Percentiles rank a stretch among this genome's conserved stretches.
Conservation (phyloP, 768 basidiomycete genomes). For the Auriscalpium vulgare region DNA sequence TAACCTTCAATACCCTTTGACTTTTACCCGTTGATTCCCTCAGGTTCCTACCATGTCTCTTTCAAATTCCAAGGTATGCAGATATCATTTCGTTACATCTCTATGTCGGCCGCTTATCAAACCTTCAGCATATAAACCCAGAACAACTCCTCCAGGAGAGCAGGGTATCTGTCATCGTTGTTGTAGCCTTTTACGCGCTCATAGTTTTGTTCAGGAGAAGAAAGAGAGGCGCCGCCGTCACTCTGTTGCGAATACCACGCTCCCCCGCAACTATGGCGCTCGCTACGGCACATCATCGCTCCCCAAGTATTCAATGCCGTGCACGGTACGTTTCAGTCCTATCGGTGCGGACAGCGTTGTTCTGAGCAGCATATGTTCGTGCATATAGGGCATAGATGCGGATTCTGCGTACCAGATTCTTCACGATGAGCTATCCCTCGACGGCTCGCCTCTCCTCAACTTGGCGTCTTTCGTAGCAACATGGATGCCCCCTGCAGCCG, state of each 20-base stretch:
- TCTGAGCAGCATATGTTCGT: neutral
- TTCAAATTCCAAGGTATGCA: slow-evolving; percentile 9
- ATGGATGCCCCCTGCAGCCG: slow-evolving; percentile 46
- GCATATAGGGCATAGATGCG: slow-evolving; percentile 41
- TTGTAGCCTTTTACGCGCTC: neutral
- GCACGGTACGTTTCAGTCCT: slow-evolving; percentile 30
- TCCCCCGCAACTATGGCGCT: slow-evolving; percentile 43
- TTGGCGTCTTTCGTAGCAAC: slow-evolving; percentile 66
- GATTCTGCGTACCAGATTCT: slow-evolving; percentile 48
- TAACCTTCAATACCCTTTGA: neutral
- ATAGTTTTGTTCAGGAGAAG: slow-evolving; percentile 33
- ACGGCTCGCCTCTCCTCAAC: slow-evolving; percentile 50
- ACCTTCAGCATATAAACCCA: slow-evolving; percentile 7
- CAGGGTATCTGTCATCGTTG: neutral
- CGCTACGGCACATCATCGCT: slow-evolving; percentile 58
- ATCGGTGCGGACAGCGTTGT: neutral
- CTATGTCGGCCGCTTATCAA: neutral
- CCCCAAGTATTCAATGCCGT: slow-evolving; percentile 60
- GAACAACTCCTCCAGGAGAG: slow-evolving; percentile 9
- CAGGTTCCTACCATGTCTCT: slow-evolving; percentile 10
- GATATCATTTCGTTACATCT: neutral
- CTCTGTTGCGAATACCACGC: slow-evolving; percentile 23
- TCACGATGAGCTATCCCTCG: slow-evolving; percentile 54
- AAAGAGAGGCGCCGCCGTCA: slow-evolving; percentile 21
- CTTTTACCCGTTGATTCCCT: neutral